phyloP scores from a whole-genome alignment of 441 rosid species.

The Hura crepitans region DNA sequence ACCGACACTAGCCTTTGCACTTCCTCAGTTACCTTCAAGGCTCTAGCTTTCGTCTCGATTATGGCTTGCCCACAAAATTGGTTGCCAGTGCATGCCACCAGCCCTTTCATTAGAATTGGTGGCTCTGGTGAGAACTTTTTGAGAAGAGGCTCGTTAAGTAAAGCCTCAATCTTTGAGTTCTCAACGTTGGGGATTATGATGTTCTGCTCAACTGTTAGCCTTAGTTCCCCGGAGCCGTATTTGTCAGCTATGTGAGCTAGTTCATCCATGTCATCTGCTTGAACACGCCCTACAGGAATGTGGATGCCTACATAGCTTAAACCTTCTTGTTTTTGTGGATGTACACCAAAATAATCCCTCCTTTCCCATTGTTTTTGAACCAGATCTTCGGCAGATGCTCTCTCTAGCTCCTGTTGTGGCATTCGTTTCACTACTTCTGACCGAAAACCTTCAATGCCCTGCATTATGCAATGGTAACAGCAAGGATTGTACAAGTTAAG shows the following conservation, averaged over 20 bases:
- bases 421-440: conserved; percentile 70
- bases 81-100: conserved; percentile 91
- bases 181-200: conserved; percentile 76
- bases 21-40: conserved; percentile 78
- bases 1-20: conserved; percentile 69
- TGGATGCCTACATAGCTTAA: conserved; percentile 75
- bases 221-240: conserved; percentile 79
- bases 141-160: conserved; percentile 61
- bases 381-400: conserved; percentile 60
- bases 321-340: conserved; percentile 83
- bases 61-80: conserved; percentile 93
- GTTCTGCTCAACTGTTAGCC: conserved; percentile 89
- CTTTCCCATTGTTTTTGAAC: conserved; percentile 74
- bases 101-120: conserved; percentile 72
- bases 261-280: conserved; percentile 90
- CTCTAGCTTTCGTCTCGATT: conserved; percentile 87
- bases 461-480: conserved; percentile 19
- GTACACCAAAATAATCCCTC: conserved; percentile 72
- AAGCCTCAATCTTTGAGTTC: conserved; percentile 60
- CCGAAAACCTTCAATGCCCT: conserved; percentile 85
- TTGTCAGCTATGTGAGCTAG: conserved; percentile 67
- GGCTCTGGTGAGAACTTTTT: conserved; percentile 69
- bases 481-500: neutral
- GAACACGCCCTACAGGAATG: conserved; percentile 79
- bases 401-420: conserved; percentile 56